phyloP scores from a whole-genome alignment of 345 rosid species.

The Syzygium jambos region DNA sequence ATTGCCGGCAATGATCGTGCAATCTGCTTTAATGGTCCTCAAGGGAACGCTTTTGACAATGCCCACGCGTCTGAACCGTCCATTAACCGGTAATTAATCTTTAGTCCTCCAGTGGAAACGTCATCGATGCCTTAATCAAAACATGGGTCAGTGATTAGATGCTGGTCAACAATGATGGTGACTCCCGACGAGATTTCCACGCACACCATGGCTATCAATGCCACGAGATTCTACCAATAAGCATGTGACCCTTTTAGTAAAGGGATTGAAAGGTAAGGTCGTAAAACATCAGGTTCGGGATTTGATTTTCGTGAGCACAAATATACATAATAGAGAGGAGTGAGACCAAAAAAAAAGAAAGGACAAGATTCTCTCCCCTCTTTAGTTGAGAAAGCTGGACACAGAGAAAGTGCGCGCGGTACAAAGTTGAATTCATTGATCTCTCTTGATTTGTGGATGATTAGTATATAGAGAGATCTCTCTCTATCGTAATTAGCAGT shows the following conservation, averaged over 20 bases:
- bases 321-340: too few species aligned
- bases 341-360: not conserved
- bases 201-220: not conserved
- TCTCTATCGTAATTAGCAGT: not conserved
- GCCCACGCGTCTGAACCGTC: not conserved
- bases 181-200: not conserved
- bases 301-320: too few species aligned
- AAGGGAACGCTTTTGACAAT: not conserved
- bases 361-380: not conserved
- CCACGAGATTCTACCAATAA: not conserved
- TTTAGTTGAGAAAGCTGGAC: not conserved
- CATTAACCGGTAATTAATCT: not conserved
- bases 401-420: not conserved
- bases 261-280: too few species aligned
- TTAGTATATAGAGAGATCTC: not conserved
- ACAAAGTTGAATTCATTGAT: not conserved
- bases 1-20: not conserved
- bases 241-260: too few species aligned
- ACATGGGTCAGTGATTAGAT: not conserved
- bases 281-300: too few species aligned
- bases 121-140: rapidly evolving
- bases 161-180: not conserved
- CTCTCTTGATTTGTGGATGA: not conserved
- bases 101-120: not conserved
- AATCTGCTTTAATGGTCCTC: not conserved